Conservation (phyloP, 1,284 basidiomycete genomes). For the Ustilago shanxiensis region DNA sequence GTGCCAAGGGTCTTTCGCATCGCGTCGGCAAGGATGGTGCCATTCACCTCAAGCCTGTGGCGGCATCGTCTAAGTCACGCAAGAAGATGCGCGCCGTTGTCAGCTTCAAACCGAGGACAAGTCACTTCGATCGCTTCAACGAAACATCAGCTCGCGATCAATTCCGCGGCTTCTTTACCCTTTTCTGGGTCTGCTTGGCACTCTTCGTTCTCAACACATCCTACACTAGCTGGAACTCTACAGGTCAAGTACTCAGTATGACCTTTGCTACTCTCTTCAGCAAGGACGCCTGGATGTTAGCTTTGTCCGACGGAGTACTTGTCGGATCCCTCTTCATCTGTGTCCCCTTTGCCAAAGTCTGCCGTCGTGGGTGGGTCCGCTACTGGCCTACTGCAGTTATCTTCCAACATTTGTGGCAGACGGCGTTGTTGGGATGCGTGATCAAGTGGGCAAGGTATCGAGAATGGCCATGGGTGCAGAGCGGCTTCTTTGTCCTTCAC, state of each 20-base stretch:
- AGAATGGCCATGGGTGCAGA: constrained; percentile 98
- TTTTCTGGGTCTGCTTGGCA: constrained; percentile 68
- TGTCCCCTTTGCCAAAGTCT: constrained; percentile 78
- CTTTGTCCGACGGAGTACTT: constrained; percentile 84
- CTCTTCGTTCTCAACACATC: constrained; percentile 65
- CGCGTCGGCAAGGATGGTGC: constrained; percentile 54
- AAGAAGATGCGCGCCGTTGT: constrained; percentile 63
- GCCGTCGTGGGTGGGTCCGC: constrained; percentile 73
- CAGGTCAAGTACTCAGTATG: constrained; percentile 81
- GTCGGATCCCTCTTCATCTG: constrained; percentile 80
- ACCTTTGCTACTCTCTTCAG: constrained; percentile 90
- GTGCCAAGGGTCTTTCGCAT: constrained; percentile 52
- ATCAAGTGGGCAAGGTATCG: constrained; percentile 64
- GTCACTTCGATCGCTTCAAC: constrained; percentile 64
- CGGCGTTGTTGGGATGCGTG: constrained; percentile 52
- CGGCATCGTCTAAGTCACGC: constrained; percentile 31
- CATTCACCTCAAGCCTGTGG: constrained; percentile 54
- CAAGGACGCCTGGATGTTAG: constrained; percentile 84
- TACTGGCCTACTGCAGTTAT: constrained; percentile 64
- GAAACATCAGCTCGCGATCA: constrained; percentile 36
- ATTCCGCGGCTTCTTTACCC: constrained; percentile 68
- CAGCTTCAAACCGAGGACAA: constrained; percentile 54
- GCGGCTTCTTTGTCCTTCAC: constrained; percentile 93
- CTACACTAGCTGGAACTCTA: constrained; percentile 67
- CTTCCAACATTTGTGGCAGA: constrained; percentile 63